Percentiles rank a stretch among this genome's conserved stretches.
These are phyloP conservation scores for Antrodiella citrinella DNA, from an alignment of 768 basidiomycete species.

Conservation along the genomic window DNA sequence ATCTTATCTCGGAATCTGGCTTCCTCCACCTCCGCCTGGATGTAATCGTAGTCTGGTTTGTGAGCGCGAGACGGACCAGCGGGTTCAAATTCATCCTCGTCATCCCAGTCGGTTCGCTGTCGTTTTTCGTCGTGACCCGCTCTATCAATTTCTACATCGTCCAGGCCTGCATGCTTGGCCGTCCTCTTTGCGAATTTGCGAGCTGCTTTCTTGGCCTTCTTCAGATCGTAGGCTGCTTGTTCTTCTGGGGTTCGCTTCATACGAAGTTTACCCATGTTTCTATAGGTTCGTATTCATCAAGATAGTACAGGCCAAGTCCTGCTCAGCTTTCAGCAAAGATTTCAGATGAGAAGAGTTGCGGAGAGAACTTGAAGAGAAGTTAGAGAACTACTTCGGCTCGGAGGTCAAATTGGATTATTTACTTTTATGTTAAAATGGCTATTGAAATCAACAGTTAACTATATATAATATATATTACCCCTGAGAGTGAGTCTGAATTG, in stretches of 20 bases:
- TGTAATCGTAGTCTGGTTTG: conserved; percentile 38
- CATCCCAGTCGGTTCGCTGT: conserved; percentile 15
- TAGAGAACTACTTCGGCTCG: neutral
- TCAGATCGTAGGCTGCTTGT: conserved; percentile 26
- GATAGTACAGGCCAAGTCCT: neutral
- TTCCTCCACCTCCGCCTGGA: conserved; percentile 54
- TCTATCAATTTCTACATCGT: neutral
- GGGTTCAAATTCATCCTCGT: conserved; percentile 22
- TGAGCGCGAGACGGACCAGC: conserved; percentile 16
- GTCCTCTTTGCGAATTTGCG: conserved; percentile 34
- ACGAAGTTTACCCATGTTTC: conserved; percentile 24
- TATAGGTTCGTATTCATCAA: neutral
- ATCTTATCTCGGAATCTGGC: conserved; percentile 63
- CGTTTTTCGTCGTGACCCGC: conserved; percentile 16
- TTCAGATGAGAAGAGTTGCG: neutral
- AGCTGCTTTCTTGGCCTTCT: conserved; percentile 41
- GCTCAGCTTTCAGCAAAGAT: no score
- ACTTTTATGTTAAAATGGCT: no score
- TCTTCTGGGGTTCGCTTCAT: conserved; percentile 33
- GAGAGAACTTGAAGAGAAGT: neutral
- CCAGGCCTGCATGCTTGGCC: neutral
- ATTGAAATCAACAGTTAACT: no score
- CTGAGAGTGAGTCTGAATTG: no score
- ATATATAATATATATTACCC: no score
- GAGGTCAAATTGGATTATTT: no score